Conservation (phyloP, 2,329 filamentous ascomycete genomes). For the Purpureocillium lavendulum region DNA sequence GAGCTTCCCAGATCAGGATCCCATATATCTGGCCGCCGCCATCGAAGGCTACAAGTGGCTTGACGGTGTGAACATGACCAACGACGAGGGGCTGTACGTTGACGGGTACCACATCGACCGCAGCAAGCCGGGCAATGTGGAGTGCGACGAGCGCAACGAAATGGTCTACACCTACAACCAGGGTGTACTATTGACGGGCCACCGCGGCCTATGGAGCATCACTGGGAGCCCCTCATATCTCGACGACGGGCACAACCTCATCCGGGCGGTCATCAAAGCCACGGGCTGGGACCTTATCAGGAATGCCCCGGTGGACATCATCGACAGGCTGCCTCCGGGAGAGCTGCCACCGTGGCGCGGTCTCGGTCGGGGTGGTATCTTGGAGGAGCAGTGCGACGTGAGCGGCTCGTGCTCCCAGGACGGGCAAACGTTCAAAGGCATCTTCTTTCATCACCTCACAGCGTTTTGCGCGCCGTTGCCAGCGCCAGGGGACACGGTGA, state of each 20-base stretch:
- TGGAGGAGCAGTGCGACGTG: constrained; percentile 80
- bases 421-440: constrained; percentile 85
- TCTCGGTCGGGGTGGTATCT: constrained; percentile 67
- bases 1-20: constrained; percentile 35
- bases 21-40: constrained; percentile 63
- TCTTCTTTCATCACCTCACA: constrained; percentile 84
- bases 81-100: constrained; percentile 63
- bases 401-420: constrained; percentile 70
- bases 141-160: constrained; percentile 74
- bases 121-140: constrained; percentile 53
- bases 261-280: constrained; percentile 65
- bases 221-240: constrained; percentile 68
- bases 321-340: constrained; percentile 20
- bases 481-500: constrained; percentile 13
- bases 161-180: constrained; percentile 97
- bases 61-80: constrained; percentile 69
- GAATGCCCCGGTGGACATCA: constrained; percentile 32
- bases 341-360: constrained; percentile 56
- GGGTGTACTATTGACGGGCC: constrained; percentile 76
- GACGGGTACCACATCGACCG: constrained; percentile 82
- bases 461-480: constrained; percentile 62
- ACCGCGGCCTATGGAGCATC: constrained; percentile 70
- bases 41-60: constrained; percentile 78
- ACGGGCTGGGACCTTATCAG: constrained; percentile 62
- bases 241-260: constrained; percentile 68